Evolutionary conservation across 2,329 filamentous ascomycete genomes (phyloP).

Genomic region (Sclerotinia sclerotiorum): DNA sequence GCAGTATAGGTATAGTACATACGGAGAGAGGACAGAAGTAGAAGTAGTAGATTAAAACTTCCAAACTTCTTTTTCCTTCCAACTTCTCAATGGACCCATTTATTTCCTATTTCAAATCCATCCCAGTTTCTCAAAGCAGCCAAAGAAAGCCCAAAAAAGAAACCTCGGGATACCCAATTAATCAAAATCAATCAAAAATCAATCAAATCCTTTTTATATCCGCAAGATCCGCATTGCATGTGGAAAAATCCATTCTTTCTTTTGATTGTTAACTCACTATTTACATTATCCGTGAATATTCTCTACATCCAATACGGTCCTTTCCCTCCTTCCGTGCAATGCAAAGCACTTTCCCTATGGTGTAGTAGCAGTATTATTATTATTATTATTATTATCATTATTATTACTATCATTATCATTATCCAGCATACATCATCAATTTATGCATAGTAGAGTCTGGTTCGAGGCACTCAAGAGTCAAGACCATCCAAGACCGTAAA

Average conservation of each 20-base stretch:
- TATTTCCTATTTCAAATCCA: slow-evolving; percentile 1
- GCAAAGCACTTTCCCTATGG: too few relatives aligned
- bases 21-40: too few relatives aligned
- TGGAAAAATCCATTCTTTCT: not conserved
- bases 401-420: not conserved
- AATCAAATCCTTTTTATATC: slow-evolving; percentile 2
- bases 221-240: not conserved
- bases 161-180: slow-evolving; percentile 12
- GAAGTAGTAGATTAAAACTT: too few relatives aligned
- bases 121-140: not conserved
- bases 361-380: too few relatives aligned
- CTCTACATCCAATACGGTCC: too few relatives aligned
- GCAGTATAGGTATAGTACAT: too few relatives aligned
- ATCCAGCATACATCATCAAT: slow-evolving; percentile 7
- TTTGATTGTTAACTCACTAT: not conserved
- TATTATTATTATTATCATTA: not conserved
- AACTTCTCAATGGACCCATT: not conserved
- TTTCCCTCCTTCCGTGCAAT: too few relatives aligned
- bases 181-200: not conserved
- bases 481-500: not conserved
- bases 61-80: not conserved
- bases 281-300: not conserved
- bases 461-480: not conserved
- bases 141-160: not conserved
- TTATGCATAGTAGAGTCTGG: slow-evolving; percentile 4